phyloP scores from a whole-genome alignment of 2,329 filamentous ascomycete species.

The Tolypocladium ophioglossoides region DNA sequence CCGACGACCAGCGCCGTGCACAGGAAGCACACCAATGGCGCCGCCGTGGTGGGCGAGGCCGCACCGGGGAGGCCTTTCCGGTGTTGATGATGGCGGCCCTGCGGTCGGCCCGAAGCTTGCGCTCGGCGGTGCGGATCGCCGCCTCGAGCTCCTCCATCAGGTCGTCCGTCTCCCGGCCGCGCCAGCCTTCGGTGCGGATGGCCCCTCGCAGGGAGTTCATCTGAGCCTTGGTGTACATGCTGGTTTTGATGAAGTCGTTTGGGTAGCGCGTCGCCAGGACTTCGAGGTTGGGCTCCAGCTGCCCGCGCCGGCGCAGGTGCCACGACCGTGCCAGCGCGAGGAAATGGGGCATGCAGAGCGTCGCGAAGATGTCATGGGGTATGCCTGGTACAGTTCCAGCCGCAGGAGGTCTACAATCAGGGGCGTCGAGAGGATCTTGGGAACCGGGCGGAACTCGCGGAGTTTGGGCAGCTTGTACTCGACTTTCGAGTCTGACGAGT shows the following conservation, averaged over 20 bases:
- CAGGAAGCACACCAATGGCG: too few relatives aligned
- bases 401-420: not conserved
- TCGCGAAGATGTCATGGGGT: slow-evolving; percentile 3
- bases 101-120: not conserved
- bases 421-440: not conserved
- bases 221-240: not conserved
- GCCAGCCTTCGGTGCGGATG: not conserved
- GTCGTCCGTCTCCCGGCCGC: not conserved
- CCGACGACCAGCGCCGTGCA: too few relatives aligned
- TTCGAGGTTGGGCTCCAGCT: too few relatives aligned
- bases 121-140: not conserved
- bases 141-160: not conserved
- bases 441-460: not conserved
- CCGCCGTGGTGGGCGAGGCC: too few relatives aligned
- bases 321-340: slow-evolving; percentile 1
- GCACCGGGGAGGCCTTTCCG: too few relatives aligned
- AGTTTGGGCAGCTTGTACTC: too few relatives aligned
- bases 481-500: too few relatives aligned
- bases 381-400: slow-evolving; percentile 4
- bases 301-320: not conserved
- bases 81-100: too few relatives aligned
- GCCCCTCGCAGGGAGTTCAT: not conserved
- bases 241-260: not conserved
- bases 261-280: too few relatives aligned
- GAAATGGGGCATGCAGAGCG: slow-evolving; percentile 1